Evolutionary conservation across 2,329 filamentous ascomycete species (phyloP).

Genomic region (Diaporthe amygdali): DNA sequence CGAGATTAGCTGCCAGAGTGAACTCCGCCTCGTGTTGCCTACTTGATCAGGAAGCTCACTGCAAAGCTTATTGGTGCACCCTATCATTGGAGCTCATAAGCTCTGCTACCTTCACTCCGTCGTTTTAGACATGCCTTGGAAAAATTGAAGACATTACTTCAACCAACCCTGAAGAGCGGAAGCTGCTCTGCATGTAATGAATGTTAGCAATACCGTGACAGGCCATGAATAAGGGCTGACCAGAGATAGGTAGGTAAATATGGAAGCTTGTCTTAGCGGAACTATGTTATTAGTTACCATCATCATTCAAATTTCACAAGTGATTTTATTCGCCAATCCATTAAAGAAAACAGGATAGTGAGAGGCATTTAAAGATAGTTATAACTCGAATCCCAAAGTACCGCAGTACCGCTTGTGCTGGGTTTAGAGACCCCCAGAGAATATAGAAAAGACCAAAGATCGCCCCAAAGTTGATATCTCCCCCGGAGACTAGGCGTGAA

Average conservation of each 20-base stretch:
- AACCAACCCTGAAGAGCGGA: not conserved
- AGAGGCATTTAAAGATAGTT: not conserved
- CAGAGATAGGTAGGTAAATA: not conserved
- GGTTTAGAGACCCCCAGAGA: not conserved
- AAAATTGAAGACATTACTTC: not conserved
- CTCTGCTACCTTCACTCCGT: not conserved
- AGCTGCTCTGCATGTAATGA: not conserved
- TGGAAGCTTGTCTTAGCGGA: not conserved
- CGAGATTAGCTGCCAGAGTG: not conserved
- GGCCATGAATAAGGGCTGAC: not conserved
- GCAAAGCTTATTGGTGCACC: not conserved
- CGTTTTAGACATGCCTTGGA: not conserved
- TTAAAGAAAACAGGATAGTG: not conserved
- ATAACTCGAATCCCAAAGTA: no score
- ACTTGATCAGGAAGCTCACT: no score
- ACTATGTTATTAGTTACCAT: not conserved
- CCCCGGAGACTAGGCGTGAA: not conserved
- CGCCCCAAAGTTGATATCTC: not conserved
- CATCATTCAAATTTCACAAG: no score
- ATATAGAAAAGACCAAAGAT: not conserved
- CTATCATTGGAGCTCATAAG: not conserved
- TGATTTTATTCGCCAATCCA: no score
- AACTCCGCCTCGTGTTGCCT: not conserved
- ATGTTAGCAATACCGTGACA: not conserved
- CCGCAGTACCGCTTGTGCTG: not conserved